Evolutionary conservation across 2,329 filamentous ascomycete species (phyloP).

Genomic region (Lasiodiplodia gonubiensis): DNA sequence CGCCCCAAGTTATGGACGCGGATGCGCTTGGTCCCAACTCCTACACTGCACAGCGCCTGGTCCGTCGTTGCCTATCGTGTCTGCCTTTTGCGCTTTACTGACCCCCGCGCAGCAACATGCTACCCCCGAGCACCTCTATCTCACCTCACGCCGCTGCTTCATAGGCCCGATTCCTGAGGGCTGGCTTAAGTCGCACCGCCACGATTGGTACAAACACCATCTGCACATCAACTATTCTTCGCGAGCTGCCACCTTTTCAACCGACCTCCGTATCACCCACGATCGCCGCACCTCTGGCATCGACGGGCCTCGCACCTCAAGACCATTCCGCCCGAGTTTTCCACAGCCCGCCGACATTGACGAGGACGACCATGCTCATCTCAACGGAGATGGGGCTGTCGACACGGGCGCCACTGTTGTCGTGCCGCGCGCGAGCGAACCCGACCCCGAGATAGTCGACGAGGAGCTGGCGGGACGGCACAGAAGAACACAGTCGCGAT

Average conservation of each 20-base stretch:
- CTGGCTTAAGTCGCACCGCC: constrained; percentile 67
- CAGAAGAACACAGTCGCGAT: neutral
- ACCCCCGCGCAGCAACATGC: constrained; percentile 59
- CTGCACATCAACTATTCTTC: constrained; percentile 52
- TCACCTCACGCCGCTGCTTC: constrained; percentile 67
- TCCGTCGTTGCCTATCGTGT: neutral
- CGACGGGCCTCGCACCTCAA: constrained; percentile 48
- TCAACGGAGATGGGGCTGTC: constrained; percentile 26
- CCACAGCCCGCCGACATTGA: constrained; percentile 48
- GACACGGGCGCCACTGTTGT: neutral
- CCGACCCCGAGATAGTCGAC: constrained; percentile 22
- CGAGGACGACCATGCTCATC: constrained; percentile 37
- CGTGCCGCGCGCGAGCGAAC: constrained; percentile 17
- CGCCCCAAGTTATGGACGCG: constrained; percentile 19
- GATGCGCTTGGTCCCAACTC: constrained; percentile 46
- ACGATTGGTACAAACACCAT: constrained; percentile 66
- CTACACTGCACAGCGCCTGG: constrained; percentile 60
- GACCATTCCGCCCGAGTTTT: constrained; percentile 49
- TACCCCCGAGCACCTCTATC: constrained; percentile 65
- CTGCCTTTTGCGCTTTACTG: constrained; percentile 28
- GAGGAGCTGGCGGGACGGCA: neutral
- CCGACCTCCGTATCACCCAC: constrained; percentile 51
- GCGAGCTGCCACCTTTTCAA: constrained; percentile 58
- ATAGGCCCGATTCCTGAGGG: constrained; percentile 70
- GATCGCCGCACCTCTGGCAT: constrained; percentile 51